A percentile compares a stretch with the other conserved stretches of the same genome.
Evolutionary conservation across 257 asterid species (phyloP).

Genomic region (Knoxia roxburghii): DNA sequence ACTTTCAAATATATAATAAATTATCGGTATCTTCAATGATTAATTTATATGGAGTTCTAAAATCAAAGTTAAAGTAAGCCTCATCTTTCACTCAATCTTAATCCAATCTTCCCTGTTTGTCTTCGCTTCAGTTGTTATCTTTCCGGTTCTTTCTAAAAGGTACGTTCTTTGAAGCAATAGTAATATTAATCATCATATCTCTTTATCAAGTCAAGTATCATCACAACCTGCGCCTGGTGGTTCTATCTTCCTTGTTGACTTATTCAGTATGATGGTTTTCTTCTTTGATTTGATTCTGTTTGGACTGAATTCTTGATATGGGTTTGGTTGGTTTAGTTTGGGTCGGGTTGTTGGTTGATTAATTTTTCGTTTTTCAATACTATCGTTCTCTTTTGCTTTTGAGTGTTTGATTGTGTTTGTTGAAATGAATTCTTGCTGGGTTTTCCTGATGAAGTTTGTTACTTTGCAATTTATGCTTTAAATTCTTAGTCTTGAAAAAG

Average conservation of each 20-base stretch:
- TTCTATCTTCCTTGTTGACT: conserved; percentile 10
- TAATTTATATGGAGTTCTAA: conserved; percentile 6
- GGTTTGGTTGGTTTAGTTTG: neutral
- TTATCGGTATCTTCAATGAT: neutral
- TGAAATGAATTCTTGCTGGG: no score
- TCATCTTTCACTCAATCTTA: conserved; percentile 24
- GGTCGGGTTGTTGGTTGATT: neutral
- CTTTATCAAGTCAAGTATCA: no score
- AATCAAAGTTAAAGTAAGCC: conserved; percentile 25
- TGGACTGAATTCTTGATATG: conserved; percentile 1
- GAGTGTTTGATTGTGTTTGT: conserved; percentile 17
- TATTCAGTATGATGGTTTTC: neutral
- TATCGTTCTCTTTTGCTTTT: neutral
- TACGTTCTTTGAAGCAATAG: conserved; percentile 12
- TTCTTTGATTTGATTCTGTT: conserved; percentile 4
- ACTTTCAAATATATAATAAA: conserved; percentile 3
- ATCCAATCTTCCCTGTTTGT: conserved; percentile 5
- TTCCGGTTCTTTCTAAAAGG: conserved; percentile 17
- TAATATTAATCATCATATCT: no score
- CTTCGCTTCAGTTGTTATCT: neutral
- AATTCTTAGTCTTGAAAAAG: no score
- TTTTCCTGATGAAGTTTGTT: no score
- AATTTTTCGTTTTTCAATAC: conserved; percentile 12
- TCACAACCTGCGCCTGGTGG: no score
- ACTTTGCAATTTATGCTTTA: no score